A percentile compares a stretch with the other conserved stretches of the same genome.
phyloP scores from a whole-genome alignment of 1,284 basidiomycete species.

The Leccinum holopus region DNA sequence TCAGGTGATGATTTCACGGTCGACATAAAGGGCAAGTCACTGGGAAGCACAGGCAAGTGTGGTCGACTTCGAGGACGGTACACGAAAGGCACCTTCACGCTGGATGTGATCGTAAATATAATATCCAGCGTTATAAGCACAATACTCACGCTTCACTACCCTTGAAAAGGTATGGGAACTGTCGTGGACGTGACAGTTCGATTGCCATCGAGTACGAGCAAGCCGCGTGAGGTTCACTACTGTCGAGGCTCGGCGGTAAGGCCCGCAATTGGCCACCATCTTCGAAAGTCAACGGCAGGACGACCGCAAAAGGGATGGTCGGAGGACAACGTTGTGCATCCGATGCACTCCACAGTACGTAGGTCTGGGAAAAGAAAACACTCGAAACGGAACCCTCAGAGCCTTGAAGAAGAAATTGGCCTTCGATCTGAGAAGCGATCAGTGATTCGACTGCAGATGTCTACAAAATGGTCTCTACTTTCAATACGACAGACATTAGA shows the following conservation, averaged over 20 bases:
- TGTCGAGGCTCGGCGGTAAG: conserved; percentile 30
- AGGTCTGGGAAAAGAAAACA: conserved; percentile 22
- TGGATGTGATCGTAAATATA: conserved; percentile 6
- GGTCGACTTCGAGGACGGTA: conserved; percentile 29
- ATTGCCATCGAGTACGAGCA: conserved; percentile 31
- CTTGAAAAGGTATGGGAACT: conserved; percentile 24
- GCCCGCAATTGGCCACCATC: conserved; percentile 20
- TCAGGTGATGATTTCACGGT: conserved; percentile 35
- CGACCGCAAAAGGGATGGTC: conserved; percentile 23
- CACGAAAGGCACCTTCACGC: conserved; percentile 26
- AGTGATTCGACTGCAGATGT: background rate
- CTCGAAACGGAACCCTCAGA: conserved; percentile 16
- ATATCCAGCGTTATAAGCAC: background rate
- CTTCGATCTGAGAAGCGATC: conserved; percentile 28
- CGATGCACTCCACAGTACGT: conserved; percentile 22
- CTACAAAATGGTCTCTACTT: conserved; percentile 17
- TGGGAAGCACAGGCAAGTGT: conserved; percentile 27
- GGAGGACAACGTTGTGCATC: conserved; percentile 20
- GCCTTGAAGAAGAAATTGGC: conserved; percentile 19
- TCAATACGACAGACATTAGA: conserved; percentile 25
- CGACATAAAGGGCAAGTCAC: conserved; percentile 25
- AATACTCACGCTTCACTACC: conserved; percentile 19
- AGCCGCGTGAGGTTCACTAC: conserved; percentile 3
- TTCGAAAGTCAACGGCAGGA: conserved; percentile 26
- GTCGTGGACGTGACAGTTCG: conserved; percentile 23